These are phyloP conservation scores for Fraxinus velutina DNA, from an alignment of 305 asterid genomes.

Conservation along the genomic window DNA sequence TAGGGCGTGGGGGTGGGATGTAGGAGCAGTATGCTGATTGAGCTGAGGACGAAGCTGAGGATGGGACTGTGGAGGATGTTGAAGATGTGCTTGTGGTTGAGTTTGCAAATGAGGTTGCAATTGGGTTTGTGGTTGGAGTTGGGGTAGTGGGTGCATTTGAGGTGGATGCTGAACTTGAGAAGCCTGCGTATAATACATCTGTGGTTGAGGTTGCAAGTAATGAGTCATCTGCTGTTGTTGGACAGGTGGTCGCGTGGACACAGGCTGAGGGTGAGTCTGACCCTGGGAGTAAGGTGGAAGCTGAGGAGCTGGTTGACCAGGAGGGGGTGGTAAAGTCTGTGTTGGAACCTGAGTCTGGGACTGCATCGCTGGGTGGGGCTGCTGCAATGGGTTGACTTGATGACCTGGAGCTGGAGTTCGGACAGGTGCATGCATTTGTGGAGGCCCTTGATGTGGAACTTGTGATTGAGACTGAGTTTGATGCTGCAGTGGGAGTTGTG, in stretches of 20 bases:
- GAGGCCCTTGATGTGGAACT: slow-evolving; percentile 43
- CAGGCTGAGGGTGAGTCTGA: slow-evolving; percentile 28
- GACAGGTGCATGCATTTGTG: slow-evolving; percentile 32
- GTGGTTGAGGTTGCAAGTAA: slow-evolving; percentile 47
- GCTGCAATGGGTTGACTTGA: slow-evolving; percentile 52
- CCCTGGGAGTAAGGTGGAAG: slow-evolving; percentile 39
- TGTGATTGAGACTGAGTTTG: slow-evolving; percentile 43
- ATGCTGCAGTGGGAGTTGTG: slow-evolving; percentile 28
- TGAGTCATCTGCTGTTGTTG: slow-evolving; percentile 50
- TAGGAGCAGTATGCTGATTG: slow-evolving; percentile 48
- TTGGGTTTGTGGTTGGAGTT: slow-evolving; percentile 18
- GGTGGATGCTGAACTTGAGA: slow-evolving; percentile 39
- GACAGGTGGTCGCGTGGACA: slow-evolving; percentile 32
- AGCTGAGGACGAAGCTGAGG: slow-evolving; percentile 43
- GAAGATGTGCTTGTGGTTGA: slow-evolving; percentile 46
- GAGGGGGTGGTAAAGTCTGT: slow-evolving; percentile 47
- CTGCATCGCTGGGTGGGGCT: slow-evolving; percentile 45
- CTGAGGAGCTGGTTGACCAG: slow-evolving; percentile 46
- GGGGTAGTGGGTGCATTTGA: slow-evolving; percentile 30
- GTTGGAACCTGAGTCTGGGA: slow-evolving; percentile 46
- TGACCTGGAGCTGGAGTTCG: slow-evolving; percentile 44
- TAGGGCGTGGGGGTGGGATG: slow-evolving; percentile 38
- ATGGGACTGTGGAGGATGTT: slow-evolving; percentile 38
- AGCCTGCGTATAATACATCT: slow-evolving; percentile 37
- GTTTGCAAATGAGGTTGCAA: slow-evolving; percentile 41